These are phyloP conservation scores for Ceratocystiopsis sp. DNA, from an alignment of 2,329 filamentous ascomycete species.

Conservation along the genomic window DNA sequence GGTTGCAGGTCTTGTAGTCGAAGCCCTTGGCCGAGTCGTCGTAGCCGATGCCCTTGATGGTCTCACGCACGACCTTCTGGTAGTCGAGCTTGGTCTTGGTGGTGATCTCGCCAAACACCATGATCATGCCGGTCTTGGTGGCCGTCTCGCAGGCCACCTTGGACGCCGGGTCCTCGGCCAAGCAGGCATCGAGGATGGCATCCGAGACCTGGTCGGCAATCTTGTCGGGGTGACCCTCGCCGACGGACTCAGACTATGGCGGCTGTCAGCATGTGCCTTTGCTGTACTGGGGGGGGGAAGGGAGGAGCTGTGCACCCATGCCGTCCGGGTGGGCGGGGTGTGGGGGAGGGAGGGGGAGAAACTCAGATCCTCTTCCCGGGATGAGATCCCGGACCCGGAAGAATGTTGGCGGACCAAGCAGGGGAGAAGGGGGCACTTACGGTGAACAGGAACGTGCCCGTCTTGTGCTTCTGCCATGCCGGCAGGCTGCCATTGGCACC, in stretches of 20 bases:
- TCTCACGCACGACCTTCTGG: slow-evolving; percentile 87
- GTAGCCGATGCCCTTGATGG: slow-evolving; percentile 98
- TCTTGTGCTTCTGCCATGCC: slow-evolving; percentile 32
- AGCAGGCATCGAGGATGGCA: slow-evolving; percentile 94
- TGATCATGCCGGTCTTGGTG: slow-evolving; percentile 99
- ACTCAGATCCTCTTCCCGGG: no score
- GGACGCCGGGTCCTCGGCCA: slow-evolving; percentile 86
- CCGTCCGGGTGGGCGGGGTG: neutral
- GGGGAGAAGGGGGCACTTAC: slow-evolving; percentile 23
- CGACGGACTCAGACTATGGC: slow-evolving; percentile 62
- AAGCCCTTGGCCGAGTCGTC: slow-evolving; percentile 95
- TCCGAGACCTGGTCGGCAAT: slow-evolving; percentile 98
- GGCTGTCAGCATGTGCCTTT: neutral
- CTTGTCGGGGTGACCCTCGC: slow-evolving; percentile 89
- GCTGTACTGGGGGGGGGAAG: neutral
- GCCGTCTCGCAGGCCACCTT: slow-evolving; percentile 99
- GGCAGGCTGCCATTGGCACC: slow-evolving; percentile 14
- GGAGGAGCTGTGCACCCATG: neutral
- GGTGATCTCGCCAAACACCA: slow-evolving; percentile 98
- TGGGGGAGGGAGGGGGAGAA: slow-evolving; percentile 1
- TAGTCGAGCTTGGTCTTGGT: slow-evolving; percentile 93
- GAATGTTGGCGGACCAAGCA: neutral
- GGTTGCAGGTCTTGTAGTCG: slow-evolving; percentile 99
- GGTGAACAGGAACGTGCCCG: slow-evolving; percentile 72
- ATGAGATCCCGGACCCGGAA: neutral